Base-by-base conservation (phyloP, 73 alveolate species). In the Tetrahymena borealis region DNA sequence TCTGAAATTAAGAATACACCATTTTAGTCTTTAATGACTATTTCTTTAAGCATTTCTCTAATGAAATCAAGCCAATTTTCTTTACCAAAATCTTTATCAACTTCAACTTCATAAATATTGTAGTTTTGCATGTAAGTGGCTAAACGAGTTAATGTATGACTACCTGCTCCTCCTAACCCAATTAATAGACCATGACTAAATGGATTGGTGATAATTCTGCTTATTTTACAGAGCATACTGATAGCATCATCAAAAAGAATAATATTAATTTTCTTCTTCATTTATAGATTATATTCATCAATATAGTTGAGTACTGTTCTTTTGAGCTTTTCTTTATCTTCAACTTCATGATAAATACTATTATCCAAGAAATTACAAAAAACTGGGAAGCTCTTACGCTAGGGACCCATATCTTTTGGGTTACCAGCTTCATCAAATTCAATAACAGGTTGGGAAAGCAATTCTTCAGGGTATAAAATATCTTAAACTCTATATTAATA, bases 141-240 rank as follows among this genome's bases (percentile, higher is more conserved):
- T 11, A 98, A 40, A 79, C 95, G 90, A 39, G 95, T 79, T 79
- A 93, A 41, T 39, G 95, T 93, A 79, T 92, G 90, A 32, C 97
- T 94, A 7, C 95, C 95, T n/a, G 95, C 91, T 33, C 99, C 99
- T 78, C 99, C 99, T 28, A 98, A 95, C 35, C 99, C 99, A 35
- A 98, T 92, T 90, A 97, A 94, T 20, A 98, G 79, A 0, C 98
- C 99, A 95, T 98, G 96, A 37, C 99, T 98, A 94, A 94, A 95
- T 18, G 99, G 98, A 79, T 96, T 96, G 43, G 95, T 95, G 40
- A 98, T 94, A 16, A 98, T 98, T 90, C 99, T 93, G 78, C 97
- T 95, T 39, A 98, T 93, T 90, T 98, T 96, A 93, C 98, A 92
- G 6, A 98, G 94, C 94, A 97, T 98, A 37, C 97, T 96, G 43